These are phyloP conservation scores for Blastobotrys attinorum DNA, from an alignment of 805 yeast genomes.

Conservation along the genomic window DNA sequence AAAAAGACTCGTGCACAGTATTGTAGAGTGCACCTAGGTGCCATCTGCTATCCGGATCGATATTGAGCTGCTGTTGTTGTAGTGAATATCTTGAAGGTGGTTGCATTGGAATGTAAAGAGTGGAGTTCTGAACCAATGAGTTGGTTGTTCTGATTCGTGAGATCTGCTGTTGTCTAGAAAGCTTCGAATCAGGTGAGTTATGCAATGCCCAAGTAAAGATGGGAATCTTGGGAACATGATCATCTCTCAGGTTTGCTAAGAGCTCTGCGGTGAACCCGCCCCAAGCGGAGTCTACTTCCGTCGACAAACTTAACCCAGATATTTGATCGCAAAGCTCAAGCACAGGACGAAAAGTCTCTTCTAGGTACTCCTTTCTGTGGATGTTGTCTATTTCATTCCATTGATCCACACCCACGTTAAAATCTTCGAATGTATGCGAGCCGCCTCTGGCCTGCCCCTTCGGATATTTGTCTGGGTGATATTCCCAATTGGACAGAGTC, in stretches of 20 bases:
- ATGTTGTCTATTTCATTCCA: conserved; percentile 35
- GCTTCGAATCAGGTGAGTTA: conserved; percentile 14
- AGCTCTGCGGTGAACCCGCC: conserved; percentile 58
- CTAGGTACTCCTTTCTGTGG: conserved; percentile 40
- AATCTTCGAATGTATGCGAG: conserved; percentile 19
- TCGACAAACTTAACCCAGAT: conserved; percentile 59
- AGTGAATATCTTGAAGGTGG: no score
- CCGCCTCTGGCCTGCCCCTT: conserved; percentile 28
- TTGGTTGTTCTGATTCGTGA: conserved; percentile 41
- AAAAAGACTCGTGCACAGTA: conserved; percentile 39
- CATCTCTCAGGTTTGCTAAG: conserved; percentile 57
- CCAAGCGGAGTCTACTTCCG: conserved; percentile 79
- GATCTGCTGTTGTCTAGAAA: conserved; percentile 18
- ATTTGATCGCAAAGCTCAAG: conserved; percentile 72
- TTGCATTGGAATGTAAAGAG: conserved; percentile 51
- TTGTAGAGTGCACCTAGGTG: conserved; percentile 33
- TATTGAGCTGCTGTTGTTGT: no score
- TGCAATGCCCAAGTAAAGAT: conserved; percentile 42
- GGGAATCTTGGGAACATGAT: conserved; percentile 47
- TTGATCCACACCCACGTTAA: conserved; percentile 52
- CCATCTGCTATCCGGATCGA: conserved; percentile 31
- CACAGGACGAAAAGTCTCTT: conserved; percentile 47
- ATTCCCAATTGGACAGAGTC: conserved; percentile 52
- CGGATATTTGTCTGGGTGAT: conserved; percentile 32
- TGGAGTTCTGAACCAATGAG: conserved; percentile 39